Evolutionary conservation across 139 green algal species (phyloP), one percentile per base, ranked within the genome.

Genomic region (Pseudopediastrum boryanum): DNA sequence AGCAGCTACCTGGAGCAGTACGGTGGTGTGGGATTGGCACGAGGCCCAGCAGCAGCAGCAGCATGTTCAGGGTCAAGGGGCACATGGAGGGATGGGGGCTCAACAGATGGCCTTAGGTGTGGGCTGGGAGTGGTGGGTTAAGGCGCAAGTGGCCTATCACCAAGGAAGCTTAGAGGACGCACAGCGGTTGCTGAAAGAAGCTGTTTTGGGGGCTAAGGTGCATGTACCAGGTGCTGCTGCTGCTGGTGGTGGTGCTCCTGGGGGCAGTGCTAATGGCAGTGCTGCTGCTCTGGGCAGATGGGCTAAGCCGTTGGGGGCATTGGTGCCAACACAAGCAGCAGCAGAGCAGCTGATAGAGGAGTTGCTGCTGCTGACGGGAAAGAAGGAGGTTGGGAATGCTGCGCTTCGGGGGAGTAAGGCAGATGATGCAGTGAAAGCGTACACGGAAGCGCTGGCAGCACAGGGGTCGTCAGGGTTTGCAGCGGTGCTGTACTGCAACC

Each of bases 401-500:
- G 85, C 88, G 0, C 42, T 93, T 52, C 86, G 83, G 54, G 80
- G 4, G 7, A 79, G 77, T 50, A 69, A 71, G 48, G 73, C 82
- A 38, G 66, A 77, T 0, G 65, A 82, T 5, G 89, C 89, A 0
- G 61, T 85, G 4, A 79, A 85, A 12, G 66, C 63, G 29, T 95
- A 95, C 82, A 84, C 27, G 16, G 59, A 83, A 41, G 86, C 86
- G 4, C 71, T 92, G 29, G 42, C 66, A 4, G 38, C 72, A 13
- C 75, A 75, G 43, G 63, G 52, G 3, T 82, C 83, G 2, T 67
- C 83, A 1, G 68, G 65, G 5, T 90, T 91, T 67, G 88, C 90
- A 1, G 91, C 92, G 10, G 82, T 97, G 72, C 85, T 97, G 84
- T 83, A 93, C 72, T 79, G 82, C 85, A 97, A 96, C 89, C 80